These are phyloP conservation scores for Hordeum pubiflorum DNA, from an alignment of 202 grass and related monocot genomes.

Conservation along the genomic window DNA sequence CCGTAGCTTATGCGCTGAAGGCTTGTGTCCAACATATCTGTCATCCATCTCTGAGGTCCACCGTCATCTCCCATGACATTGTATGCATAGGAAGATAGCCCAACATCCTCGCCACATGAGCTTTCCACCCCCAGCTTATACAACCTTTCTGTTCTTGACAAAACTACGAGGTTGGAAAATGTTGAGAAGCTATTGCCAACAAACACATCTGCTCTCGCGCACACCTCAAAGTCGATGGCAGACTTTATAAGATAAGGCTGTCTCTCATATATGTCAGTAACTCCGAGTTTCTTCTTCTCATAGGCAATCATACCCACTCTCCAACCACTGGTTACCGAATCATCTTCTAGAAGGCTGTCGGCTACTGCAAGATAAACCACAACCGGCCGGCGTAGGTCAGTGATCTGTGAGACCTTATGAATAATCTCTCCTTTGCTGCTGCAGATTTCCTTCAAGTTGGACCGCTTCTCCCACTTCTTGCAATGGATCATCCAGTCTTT, in stretches of 20 bases:
- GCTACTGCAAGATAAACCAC: constrained; percentile 92
- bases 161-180: constrained; percentile 81
- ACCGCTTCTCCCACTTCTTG: constrained; percentile 86
- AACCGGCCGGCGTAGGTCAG: constrained; percentile 38
- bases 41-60: constrained; percentile 74
- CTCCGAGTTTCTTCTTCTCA: constrained; percentile 77
- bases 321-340: constrained; percentile 78
- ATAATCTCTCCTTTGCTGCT: constrained; percentile 89
- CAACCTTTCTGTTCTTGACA: constrained; percentile 72
- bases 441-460: constrained; percentile 68
- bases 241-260: constrained; percentile 94
- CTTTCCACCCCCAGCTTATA: constrained; percentile 53
- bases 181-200: constrained; percentile 97
- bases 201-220: constrained; percentile 69
- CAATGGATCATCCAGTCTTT: constrained; percentile 99
- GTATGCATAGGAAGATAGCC: constrained; percentile 68
- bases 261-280: constrained; percentile 60
- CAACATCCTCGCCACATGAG: constrained; percentile 42
- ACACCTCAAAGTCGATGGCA: constrained; percentile 98
- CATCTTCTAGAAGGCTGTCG: constrained; percentile 78
- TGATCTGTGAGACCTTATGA: constrained; percentile 77
- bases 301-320: constrained; percentile 71
- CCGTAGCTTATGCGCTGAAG: constrained; percentile 76
- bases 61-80: constrained; percentile 55
- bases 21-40: constrained; percentile 64